Conservation (phyloP, 176 grass and related monocot genomes). For the Juncus effusus region DNA sequence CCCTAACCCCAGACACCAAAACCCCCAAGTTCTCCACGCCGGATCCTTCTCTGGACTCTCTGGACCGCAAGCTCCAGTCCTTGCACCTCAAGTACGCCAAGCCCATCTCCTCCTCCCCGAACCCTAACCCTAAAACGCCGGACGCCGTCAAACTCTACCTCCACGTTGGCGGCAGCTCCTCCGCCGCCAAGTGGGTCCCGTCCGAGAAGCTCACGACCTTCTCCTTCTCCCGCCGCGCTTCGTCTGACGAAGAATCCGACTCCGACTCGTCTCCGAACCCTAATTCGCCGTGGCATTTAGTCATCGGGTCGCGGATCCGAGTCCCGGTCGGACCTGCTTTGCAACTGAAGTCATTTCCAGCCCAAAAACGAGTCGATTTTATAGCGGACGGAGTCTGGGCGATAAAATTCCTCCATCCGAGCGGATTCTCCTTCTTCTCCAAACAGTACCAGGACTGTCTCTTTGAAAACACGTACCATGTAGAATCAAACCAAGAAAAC, state of each 20-base stretch:
- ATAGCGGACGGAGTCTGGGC: slow-evolving; percentile 90
- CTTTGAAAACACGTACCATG: slow-evolving; percentile 81
- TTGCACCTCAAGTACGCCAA: slow-evolving; percentile 73
- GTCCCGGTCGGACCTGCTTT: slow-evolving; percentile 61
- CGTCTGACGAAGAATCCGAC: slow-evolving; percentile 31
- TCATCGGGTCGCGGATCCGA: slow-evolving; percentile 63
- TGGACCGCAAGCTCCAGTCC: slow-evolving; percentile 63
- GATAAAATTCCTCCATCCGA: slow-evolving; percentile 60
- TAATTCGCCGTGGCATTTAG: slow-evolving; percentile 58
- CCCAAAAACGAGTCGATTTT: slow-evolving; percentile 69
- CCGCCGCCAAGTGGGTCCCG: slow-evolving; percentile 65
- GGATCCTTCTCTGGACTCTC: slow-evolving; percentile 53
- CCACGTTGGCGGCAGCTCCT: slow-evolving; percentile 66
- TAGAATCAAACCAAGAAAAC: slow-evolving; percentile 61
- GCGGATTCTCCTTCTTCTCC: slow-evolving; percentile 59
- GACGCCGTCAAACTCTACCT: slow-evolving; percentile 79
- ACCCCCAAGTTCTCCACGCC: slow-evolving; percentile 30
- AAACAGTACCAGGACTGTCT: slow-evolving; percentile 65
- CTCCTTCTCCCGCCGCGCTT: slow-evolving; percentile 47
- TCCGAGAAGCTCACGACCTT: slow-evolving; percentile 59
- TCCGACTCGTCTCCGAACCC: slow-evolving; percentile 35
- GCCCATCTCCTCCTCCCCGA: slow-evolving; percentile 55
- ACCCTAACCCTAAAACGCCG: slow-evolving; percentile 36
- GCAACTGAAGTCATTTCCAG: slow-evolving; percentile 79
- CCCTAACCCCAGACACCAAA: slow-evolving; percentile 1